Conservation (phyloP, 192 early-diverging fungal genomes). For the Podila verticillata region DNA sequence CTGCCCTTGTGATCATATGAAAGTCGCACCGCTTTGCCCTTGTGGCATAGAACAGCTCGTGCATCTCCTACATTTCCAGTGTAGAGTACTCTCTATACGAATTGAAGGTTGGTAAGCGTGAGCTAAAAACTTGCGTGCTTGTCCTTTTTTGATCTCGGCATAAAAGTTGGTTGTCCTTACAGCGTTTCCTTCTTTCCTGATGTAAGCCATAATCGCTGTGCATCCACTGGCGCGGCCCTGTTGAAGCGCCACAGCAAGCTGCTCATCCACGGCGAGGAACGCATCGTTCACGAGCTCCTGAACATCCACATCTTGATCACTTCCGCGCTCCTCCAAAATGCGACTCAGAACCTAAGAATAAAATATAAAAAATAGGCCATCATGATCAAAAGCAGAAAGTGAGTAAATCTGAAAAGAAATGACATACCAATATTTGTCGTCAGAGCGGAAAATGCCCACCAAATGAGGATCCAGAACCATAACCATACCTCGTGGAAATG, state of each 20-base stretch:
- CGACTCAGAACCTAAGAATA: slow-evolving; percentile 57
- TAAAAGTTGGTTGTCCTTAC: slow-evolving; percentile 10
- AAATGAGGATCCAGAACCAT: not conserved
- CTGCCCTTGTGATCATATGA: slow-evolving; percentile 99
- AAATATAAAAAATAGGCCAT: not conserved
- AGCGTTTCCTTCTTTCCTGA: slow-evolving; percentile 56
- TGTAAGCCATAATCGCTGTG: slow-evolving; percentile 88
- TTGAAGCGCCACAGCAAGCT: slow-evolving; percentile 70
- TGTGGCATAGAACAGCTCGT: slow-evolving; percentile 89
- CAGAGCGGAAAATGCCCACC: not conserved
- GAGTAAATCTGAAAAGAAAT: not conserved
- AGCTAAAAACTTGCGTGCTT: not conserved
- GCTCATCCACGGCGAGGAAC: slow-evolving; percentile 85
- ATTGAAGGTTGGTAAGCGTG: not conserved
- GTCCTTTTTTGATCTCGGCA: not conserved
- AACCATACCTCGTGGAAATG: slow-evolving; percentile 79
- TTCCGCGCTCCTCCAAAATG: slow-evolving; percentile 69
- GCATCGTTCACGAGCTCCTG: slow-evolving; percentile 85
- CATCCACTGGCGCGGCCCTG: slow-evolving; percentile 89
- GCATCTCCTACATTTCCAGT: slow-evolving; percentile 99
- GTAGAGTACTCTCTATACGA: slow-evolving; percentile 78
- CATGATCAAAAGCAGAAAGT: not conserved
- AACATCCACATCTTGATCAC: slow-evolving; percentile 66
- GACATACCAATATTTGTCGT: not conserved
- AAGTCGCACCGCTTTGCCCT: slow-evolving; percentile 83